Base-by-base conservation (phyloP, 179 eudicot species). In the Pouteria campechiana region DNA sequence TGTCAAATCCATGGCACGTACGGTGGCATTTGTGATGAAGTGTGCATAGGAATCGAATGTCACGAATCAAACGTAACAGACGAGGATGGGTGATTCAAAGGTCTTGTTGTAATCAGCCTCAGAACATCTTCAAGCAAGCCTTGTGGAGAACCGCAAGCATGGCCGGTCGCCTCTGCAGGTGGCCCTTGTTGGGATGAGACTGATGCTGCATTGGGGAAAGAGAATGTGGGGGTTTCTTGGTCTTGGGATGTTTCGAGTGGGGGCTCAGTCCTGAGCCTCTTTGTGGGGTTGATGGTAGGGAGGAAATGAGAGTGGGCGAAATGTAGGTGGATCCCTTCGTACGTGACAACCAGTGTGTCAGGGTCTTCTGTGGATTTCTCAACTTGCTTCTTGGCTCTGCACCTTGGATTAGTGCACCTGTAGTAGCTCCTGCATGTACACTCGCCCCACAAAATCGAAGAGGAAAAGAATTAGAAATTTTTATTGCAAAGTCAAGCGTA, bases 291-390 rank as follows among this genome's bases (percentile, higher is more conserved):
- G 58, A n/a, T n/a, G 53, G 17, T 48, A 12, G 31, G 44, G 4
- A 36, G 21, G 48, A 75, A 68, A 52, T 41, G 75, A 12, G 92
- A 84, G 52, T 65, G 70, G 1, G 75, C 58, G 25, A 61, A 85
- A 42, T 81, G 92, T 46, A 85, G 92, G 58, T 85, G 95, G 21
- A 81, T 78, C 4, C 95, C 93, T 54, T 85, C 93, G 10, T 81
- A 85, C 8, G 95, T 85, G 35, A 85, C 64, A 17, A 81, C 52
- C 7, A 81, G 59, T 4, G 78, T 78, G 28, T 78, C 79, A 0
- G 79, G 75, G n/a, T 85, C 95, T 0, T 85, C 79, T 2, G 34
- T 60, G 3, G 84, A 81, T 33, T 69, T 48, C 57, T 85, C 95
- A 2, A 85, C 88, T 21, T 85, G 95, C 46, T 78, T 85, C 40